Evolutionary conservation across 768 basidiomycete species (phyloP).

Genomic region (Clathrus columnatus): DNA sequence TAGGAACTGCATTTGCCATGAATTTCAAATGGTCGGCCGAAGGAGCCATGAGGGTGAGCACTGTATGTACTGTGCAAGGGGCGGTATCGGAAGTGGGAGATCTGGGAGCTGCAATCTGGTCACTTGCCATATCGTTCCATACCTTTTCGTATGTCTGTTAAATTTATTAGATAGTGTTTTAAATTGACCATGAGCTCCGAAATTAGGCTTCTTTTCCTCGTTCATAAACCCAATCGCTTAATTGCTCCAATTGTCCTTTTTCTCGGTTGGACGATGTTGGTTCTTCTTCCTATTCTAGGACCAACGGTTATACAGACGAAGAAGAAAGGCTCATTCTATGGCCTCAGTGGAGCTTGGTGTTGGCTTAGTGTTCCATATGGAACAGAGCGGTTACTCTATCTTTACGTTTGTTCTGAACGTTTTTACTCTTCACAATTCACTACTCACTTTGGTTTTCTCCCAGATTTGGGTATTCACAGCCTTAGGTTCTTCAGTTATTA

Average conservation of each 20-base stretch:
- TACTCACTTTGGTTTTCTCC: not conserved
- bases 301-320: not conserved
- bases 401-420: constrained; percentile 4
- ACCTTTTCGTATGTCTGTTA: constrained; percentile 5
- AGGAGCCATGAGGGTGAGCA: not conserved
- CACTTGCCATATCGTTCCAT: constrained; percentile 7
- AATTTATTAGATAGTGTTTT: not conserved
- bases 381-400: constrained; percentile 4
- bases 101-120: constrained; percentile 9
- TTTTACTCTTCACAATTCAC: not conserved
- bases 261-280: not conserved
- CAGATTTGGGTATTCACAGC: constrained; percentile 8
- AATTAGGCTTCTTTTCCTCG: constrained; percentile 4
- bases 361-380: constrained; percentile 3
- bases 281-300: constrained; percentile 8
- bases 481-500: not conserved
- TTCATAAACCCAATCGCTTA: constrained; percentile 6
- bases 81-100: constrained; percentile 6
- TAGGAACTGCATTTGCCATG: constrained; percentile 1
- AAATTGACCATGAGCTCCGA: not conserved
- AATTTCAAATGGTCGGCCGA: constrained; percentile 1
- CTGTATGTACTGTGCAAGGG: constrained; percentile 2
- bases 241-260: not conserved
- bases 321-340: not conserved
- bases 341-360: constrained; percentile 6